phyloP scores from a whole-genome alignment of 1,139 yeast genomes.

The Pichia kudriavzevii region DNA sequence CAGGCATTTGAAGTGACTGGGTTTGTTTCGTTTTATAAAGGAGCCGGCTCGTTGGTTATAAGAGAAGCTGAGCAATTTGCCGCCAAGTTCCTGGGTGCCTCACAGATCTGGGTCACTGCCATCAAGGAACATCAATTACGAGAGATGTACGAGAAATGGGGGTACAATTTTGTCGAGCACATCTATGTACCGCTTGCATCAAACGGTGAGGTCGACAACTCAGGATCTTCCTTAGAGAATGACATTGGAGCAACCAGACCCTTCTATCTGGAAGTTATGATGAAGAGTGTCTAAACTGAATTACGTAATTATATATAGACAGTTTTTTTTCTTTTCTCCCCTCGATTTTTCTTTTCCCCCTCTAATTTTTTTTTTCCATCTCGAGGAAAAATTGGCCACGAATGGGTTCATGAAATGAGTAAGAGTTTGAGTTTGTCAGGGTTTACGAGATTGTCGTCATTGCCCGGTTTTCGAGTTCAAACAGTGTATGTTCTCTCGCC shows the following conservation, averaged over 20 bases:
- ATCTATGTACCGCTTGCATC: conserved; percentile 24
- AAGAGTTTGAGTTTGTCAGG: too few relatives aligned
- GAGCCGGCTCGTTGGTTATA: conserved; percentile 33
- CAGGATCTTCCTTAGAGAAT: conserved; percentile 27
- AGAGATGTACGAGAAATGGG: conserved; percentile 38
- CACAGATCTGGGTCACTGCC: conserved; percentile 33
- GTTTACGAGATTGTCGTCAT: too few relatives aligned
- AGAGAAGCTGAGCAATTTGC: conserved; percentile 17
- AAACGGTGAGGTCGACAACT: conserved; percentile 17
- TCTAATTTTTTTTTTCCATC: too few relatives aligned
- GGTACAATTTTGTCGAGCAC: conserved; percentile 30
- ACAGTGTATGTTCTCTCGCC: too few relatives aligned
- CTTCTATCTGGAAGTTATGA: conserved; percentile 21
- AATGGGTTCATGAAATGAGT: too few relatives aligned
- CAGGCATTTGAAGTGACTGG: conserved; percentile 39
- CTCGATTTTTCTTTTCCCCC: too few relatives aligned
- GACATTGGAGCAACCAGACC: conserved; percentile 28
- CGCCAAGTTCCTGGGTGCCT: conserved; percentile 5
- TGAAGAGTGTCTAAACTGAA: conserved; percentile 4
- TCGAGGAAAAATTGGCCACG: too few relatives aligned
- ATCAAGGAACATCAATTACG: conserved; percentile 46
- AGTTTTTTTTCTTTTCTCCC: too few relatives aligned
- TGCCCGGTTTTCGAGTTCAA: too few relatives aligned
- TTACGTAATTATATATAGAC: too few relatives aligned
- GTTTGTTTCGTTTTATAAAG: conserved; percentile 43